Base-by-base conservation (phyloP, 352 stramenopile species). In the Globisporangium orthogonon region DNA sequence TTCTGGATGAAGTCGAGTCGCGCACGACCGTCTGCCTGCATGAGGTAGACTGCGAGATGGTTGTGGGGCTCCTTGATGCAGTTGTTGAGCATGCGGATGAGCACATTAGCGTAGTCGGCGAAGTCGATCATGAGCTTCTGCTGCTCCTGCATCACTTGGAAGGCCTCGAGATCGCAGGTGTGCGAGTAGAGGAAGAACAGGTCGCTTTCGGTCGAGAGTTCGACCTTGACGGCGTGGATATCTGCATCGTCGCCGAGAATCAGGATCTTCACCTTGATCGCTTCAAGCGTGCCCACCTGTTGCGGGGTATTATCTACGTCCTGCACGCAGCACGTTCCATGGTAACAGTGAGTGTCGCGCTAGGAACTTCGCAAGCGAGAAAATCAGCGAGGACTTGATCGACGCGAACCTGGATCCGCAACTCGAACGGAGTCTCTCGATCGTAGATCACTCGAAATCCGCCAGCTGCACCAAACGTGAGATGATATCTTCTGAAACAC, bases 71-170 rank as follows among this genome's bases (percentile, higher is more conserved):
- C 91, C 59, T 97, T 95, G 67, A 98, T 98, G 68, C 91, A 97
- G 64, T 97, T 96, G 73, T 97, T 98, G 30, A 98, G 86, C 90
- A 97, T 97, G 28, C 90, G 81, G 52, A 97, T 96, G 40, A 98
- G 76, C 45, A 98, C 88, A 56, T 95, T 96, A 17, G 89, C 80
- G 67, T 97, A 98, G 65, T 98, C 91, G 13, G 79, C 71, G 61
- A 98, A 98, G 50, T 98, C 92, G 50, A 98, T 89, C 87, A 97
- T 97, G 47, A 98, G 86, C 60, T 97, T 97, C 60, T 98, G 92
- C 64, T 97, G 86, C 55, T 98, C 89, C 61, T 97, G 91, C 76
- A 98, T 96, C 10, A 82, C 67, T 47, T 87, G 76, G 60, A 97
- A 98, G 14, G 72, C 86, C 40, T 90, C 72, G 49, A 78, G 66